These are phyloP conservation scores for Kernera saxatilis DNA, from an alignment of 345 rosid genomes.

Conservation along the genomic window DNA sequence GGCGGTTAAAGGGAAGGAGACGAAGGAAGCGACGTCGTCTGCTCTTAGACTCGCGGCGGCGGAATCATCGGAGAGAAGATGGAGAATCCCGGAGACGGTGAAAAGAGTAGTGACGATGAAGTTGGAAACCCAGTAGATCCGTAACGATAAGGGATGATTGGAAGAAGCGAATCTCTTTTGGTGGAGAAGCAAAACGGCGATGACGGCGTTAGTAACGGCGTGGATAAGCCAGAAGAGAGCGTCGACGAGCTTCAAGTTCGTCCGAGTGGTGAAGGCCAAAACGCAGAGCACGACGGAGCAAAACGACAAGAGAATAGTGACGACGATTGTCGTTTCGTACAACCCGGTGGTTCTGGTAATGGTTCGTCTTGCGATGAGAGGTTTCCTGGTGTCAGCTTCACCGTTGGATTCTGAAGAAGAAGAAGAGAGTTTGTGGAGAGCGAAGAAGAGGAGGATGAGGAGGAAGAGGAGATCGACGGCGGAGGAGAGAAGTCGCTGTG, in stretches of 20 bases:
- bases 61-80: slow-evolving; percentile 30
- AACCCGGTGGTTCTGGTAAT: slow-evolving; percentile 31
- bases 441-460: slow-evolving; percentile 22
- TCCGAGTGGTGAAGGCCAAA: slow-evolving; percentile 37
- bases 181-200: slow-evolving; percentile 59
- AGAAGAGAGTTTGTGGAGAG: slow-evolving; percentile 23
- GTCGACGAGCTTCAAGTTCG: slow-evolving; percentile 37
- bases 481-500: slow-evolving; percentile 63
- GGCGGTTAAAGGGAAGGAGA: slow-evolving; percentile 50
- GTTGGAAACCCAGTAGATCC: slow-evolving; percentile 54
- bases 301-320: slow-evolving; percentile 41
- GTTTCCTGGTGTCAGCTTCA: slow-evolving; percentile 44
- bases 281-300: slow-evolving; percentile 44
- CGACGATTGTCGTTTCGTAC: slow-evolving; percentile 54
- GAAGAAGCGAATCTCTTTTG: slow-evolving; percentile 61
- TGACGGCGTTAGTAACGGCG: slow-evolving; percentile 59
- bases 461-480: slow-evolving; percentile 53
- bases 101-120: slow-evolving; percentile 45
- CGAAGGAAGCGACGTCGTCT: slow-evolving; percentile 55
- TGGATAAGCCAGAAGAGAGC: slow-evolving; percentile 65
- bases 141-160: slow-evolving; percentile 55
- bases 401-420: slow-evolving; percentile 6
- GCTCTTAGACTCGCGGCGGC: slow-evolving; percentile 31
- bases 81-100: slow-evolving; percentile 52
- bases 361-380: slow-evolving; percentile 46